A percentile compares a stretch with the other conserved stretches of the same genome.
phyloP scores from a whole-genome alignment of 2,329 filamentous ascomycete species.

The Colletotrichum brevisporum region DNA sequence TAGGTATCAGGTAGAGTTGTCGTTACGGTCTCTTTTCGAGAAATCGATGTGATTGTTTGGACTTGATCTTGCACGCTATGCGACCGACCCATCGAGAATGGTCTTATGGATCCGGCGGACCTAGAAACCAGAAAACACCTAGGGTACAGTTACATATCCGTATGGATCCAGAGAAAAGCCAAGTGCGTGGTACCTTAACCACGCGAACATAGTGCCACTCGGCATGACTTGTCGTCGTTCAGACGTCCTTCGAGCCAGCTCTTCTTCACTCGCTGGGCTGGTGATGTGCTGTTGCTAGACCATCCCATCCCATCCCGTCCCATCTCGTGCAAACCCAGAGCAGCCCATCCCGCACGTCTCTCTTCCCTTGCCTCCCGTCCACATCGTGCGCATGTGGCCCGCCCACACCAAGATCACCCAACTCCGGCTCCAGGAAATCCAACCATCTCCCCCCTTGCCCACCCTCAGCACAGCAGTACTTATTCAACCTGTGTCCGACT shows the following conservation, averaged over 20 bases:
- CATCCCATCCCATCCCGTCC: slow-evolving; percentile 14
- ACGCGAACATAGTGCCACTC: not conserved
- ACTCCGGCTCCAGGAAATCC: slow-evolving; percentile 35
- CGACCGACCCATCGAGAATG: too few species aligned
- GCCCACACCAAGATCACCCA: slow-evolving; percentile 35
- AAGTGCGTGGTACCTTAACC: not conserved
- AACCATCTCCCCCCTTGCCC: slow-evolving; percentile 28
- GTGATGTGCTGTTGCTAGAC: slow-evolving; percentile 11
- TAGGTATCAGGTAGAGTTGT: too few species aligned
- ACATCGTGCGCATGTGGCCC: slow-evolving; percentile 19
- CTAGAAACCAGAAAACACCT: too few species aligned
- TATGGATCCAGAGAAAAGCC: too few species aligned
- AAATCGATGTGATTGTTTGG: too few species aligned
- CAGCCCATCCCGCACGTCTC: slow-evolving; percentile 19
- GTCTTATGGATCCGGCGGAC: too few species aligned
- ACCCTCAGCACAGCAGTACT: slow-evolving; percentile 15
- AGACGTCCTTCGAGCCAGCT: slow-evolving; percentile 9
- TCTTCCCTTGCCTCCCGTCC: slow-evolving; percentile 20
- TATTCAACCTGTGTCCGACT: slow-evolving; percentile 21
- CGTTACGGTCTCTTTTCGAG: too few species aligned
- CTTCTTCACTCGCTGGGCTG: slow-evolving; percentile 8
- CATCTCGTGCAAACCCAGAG: slow-evolving; percentile 15
- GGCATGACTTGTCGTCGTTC: slow-evolving; percentile 1
- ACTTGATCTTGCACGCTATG: too few species aligned
- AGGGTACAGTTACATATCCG: too few species aligned